phyloP scores from a whole-genome alignment of 2,329 filamentous ascomycete species.

The Aspergillus fumigatus region DNA sequence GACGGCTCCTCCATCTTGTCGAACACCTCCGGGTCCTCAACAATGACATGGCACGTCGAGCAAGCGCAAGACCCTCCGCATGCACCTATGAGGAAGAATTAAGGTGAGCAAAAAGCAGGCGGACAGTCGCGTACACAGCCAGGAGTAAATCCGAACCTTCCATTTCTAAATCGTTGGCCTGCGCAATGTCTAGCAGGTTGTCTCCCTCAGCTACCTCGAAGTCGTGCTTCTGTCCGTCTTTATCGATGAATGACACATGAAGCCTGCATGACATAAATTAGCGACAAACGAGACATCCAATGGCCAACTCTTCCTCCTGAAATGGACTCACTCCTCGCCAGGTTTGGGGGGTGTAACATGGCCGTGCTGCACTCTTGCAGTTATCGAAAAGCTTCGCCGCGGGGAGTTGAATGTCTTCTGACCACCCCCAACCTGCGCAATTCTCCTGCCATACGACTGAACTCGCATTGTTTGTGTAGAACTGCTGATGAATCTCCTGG shows the following conservation, averaged over 20 bases:
- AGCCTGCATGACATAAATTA: slow-evolving; percentile 51
- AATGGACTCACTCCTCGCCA: slow-evolving; percentile 73
- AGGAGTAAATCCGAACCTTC: slow-evolving; percentile 56
- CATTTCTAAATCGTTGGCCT: slow-evolving; percentile 95
- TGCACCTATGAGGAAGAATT: slow-evolving; percentile 52
- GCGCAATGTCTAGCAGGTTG: slow-evolving; percentile 92
- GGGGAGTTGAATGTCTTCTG: slow-evolving; percentile 21
- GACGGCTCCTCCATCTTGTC: slow-evolving; percentile 74
- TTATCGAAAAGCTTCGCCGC: slow-evolving; percentile 61
- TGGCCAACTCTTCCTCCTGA: background rate
- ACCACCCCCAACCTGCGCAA: background rate
- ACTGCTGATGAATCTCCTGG: slow-evolving; percentile 25
- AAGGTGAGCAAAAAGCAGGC: background rate
- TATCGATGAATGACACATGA: slow-evolving; percentile 88
- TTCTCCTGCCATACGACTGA: background rate
- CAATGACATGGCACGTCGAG: slow-evolving; percentile 88
- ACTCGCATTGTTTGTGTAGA: slow-evolving; percentile 16
- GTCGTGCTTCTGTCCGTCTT: slow-evolving; percentile 71
- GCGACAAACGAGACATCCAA: background rate
- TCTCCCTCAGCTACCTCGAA: slow-evolving; percentile 80
- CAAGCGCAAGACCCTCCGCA: slow-evolving; percentile 93
- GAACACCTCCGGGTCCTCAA: slow-evolving; percentile 67
- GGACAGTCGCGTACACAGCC: no score
- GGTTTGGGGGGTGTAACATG: slow-evolving; percentile 80
- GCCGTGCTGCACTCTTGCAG: slow-evolving; percentile 61